These are phyloP conservation scores for Euphorbia peplus DNA, from an alignment of 345 rosid genomes.

Conservation along the genomic window DNA sequence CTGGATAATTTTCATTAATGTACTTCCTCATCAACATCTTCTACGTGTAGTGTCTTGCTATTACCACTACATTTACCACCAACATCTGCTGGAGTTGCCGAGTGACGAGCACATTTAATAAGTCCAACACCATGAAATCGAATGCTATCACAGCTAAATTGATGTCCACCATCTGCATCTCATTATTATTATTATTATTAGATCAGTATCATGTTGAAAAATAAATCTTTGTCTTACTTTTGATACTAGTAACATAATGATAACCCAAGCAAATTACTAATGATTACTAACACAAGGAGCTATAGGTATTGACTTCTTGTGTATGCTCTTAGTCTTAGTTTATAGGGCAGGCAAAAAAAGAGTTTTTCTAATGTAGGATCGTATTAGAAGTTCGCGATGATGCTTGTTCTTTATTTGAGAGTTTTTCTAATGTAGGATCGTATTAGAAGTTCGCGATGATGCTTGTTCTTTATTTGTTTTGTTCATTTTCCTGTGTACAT, in stretches of 20 bases:
- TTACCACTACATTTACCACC: neutral
- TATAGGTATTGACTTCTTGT: neutral
- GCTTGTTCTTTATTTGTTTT: neutral
- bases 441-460: neutral
- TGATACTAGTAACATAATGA: neutral
- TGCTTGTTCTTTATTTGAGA: neutral
- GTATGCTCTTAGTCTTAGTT: neutral
- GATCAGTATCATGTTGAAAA: neutral
- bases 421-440: neutral
- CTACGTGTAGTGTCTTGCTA: neutral
- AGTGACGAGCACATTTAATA: neutral
- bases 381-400: neutral
- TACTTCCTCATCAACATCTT: no score
- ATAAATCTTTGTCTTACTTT: no score
- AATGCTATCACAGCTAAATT: neutral
- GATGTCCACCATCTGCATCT: neutral
- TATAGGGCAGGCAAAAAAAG: neutral
- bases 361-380: neutral
- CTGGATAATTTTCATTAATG: neutral
- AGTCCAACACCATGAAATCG: no score
- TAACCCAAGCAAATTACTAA: neutral
- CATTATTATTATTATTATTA: neutral
- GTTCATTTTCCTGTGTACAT: neutral
- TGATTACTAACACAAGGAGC: neutral
- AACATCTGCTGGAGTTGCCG: neutral